A percentile compares a stretch with the other conserved stretches of the same genome.
These are phyloP conservation scores for Flaveria floridana DNA, from an alignment of 140 eudicot species.

Conservation along the genomic window DNA sequence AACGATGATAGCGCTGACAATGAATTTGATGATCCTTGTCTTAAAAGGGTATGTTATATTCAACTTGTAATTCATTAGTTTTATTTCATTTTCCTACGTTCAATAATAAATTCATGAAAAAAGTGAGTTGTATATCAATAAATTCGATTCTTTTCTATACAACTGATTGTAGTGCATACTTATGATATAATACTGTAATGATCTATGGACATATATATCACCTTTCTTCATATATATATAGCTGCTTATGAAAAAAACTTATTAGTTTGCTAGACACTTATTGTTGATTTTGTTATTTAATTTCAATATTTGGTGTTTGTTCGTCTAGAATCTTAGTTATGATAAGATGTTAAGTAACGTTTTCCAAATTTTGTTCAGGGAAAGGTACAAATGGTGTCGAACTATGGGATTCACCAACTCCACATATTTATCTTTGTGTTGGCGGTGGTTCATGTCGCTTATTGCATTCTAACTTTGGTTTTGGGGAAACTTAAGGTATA, in stretches of 20 bases:
- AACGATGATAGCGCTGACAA: conserved; percentile 7
- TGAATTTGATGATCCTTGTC: conserved; percentile 21
- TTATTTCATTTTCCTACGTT: background rate
- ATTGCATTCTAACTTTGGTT: conserved; percentile 54
- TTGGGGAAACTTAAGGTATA: conserved; percentile 68
- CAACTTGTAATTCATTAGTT: too few relatives aligned
- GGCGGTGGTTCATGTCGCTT: conserved; percentile 59
- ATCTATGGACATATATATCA: too few relatives aligned
- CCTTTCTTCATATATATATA: too few relatives aligned
- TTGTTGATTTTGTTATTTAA: background rate
- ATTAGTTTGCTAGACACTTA: background rate
- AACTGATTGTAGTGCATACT: too few relatives aligned
- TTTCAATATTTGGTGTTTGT: background rate
- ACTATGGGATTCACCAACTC: conserved; percentile 69
- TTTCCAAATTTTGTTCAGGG: conserved; percentile 35
- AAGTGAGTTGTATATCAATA: too few relatives aligned
- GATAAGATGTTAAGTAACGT: background rate
- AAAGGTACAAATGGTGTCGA: conserved; percentile 60
- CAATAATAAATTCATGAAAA: too few relatives aligned
- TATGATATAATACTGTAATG: too few relatives aligned
- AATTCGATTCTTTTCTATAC: too few relatives aligned
- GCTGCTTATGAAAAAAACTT: too few relatives aligned
- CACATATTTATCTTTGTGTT: conserved; percentile 69
- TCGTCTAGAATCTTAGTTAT: too few relatives aligned
- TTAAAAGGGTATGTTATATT: conserved; percentile 27